phyloP scores from a whole-genome alignment of 805 yeast genomes.

The Metschnikowia borealis region DNA sequence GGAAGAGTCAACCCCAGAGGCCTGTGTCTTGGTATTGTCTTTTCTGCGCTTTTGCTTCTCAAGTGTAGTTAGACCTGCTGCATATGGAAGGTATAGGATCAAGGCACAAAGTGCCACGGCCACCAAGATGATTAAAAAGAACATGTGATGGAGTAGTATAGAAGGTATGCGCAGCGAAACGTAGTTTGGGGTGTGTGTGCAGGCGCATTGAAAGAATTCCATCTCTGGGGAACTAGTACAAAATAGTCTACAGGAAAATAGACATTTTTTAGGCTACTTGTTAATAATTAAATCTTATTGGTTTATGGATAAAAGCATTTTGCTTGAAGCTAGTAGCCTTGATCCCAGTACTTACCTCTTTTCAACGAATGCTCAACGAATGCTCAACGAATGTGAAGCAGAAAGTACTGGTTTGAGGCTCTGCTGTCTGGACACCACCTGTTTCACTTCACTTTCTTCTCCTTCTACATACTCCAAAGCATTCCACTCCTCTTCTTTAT shows the following conservation, averaged over 20 bases:
- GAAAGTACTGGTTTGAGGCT: background rate
- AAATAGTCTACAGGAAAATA: background rate
- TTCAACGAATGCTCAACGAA: constrained; percentile 2
- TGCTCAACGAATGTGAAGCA: constrained; percentile 1
- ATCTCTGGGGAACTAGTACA: background rate
- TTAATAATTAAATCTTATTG: too few species aligned
- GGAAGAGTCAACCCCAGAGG: constrained; percentile 4
- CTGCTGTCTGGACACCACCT: background rate
- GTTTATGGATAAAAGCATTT: background rate
- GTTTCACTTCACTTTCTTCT: background rate
- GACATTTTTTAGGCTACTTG: background rate
- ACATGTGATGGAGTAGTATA: constrained; percentile 20
- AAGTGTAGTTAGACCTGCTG: constrained; percentile 47
- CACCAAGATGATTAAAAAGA: constrained; percentile 35
- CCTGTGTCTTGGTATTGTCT: constrained; percentile 5
- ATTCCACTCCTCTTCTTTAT: constrained; percentile 54
- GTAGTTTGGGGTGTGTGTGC: background rate
- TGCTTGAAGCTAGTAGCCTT: background rate
- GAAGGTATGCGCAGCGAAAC: background rate
- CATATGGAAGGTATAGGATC: constrained; percentile 43
- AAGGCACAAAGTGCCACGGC: constrained; percentile 41
- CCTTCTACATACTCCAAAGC: constrained; percentile 36
- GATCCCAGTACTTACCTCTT: too few species aligned
- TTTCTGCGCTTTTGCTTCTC: constrained; percentile 24
- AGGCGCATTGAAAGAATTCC: background rate